Evolutionary conservation across 768 basidiomycete species (phyloP).

Genomic region (Lactarius trivialis): DNA sequence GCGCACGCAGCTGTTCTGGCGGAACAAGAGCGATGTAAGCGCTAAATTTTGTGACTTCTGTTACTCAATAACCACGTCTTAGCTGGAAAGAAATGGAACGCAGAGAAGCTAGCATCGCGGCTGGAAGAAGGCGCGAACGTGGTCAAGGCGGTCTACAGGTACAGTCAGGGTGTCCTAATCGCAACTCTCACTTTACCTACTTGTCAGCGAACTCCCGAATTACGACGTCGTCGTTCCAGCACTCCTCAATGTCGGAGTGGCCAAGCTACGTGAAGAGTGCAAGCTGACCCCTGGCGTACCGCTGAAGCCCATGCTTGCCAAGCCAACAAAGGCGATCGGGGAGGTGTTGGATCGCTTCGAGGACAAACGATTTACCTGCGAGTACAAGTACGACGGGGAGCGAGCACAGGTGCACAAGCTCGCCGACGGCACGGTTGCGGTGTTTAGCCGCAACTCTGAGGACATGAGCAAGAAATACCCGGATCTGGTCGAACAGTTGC

Average conservation of each 20-base stretch:
- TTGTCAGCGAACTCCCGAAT: conserved; percentile 77
- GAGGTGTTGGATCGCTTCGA: conserved; percentile 98
- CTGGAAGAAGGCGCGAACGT: conserved; percentile 71
- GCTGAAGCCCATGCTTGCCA: conserved; percentile 97
- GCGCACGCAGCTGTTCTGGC: conserved; percentile 86
- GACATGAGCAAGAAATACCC: conserved; percentile 99
- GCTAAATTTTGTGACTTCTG: not conserved
- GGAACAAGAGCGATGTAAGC: conserved; percentile 57
- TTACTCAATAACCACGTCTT: not conserved
- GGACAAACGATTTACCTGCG: conserved; percentile 91
- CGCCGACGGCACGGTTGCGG: conserved; percentile 73
- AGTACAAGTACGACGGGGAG: conserved; percentile 99
- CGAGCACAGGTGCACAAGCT: conserved; percentile 90
- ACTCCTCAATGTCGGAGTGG: conserved; percentile 71
- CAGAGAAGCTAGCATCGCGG: conserved; percentile 62
- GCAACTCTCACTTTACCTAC: not conserved
- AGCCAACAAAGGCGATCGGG: conserved; percentile 97
- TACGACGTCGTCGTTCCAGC: conserved; percentile 93
- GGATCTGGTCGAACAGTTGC: conserved; percentile 91
- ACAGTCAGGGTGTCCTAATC: conserved; percentile 15
- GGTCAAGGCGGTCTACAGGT: conserved; percentile 94
- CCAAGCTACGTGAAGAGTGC: conserved; percentile 62
- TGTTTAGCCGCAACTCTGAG: conserved; percentile 97
- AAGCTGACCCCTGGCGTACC: conserved; percentile 94
- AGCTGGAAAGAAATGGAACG: conserved; percentile 70